Evolutionary conservation across 306 rosid species (phyloP), one percentile per base, ranked within the genome.

Genomic region (apple (Malus domestica)): DNA sequence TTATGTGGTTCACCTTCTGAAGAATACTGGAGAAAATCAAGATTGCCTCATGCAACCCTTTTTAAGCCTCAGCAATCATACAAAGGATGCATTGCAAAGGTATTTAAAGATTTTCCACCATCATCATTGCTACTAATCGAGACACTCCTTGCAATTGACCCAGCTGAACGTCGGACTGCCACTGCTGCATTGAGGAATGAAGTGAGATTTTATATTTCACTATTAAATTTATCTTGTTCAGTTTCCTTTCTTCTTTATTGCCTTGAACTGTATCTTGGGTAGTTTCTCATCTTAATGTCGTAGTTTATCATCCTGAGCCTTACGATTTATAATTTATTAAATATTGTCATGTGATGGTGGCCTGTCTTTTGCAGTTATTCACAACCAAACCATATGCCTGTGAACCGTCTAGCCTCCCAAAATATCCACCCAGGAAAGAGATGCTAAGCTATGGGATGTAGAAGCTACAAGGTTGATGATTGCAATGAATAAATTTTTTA

Each of bases 341-440:
- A 40, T 40, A 40, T 59, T 59, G 10, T 73, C 33, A 40, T 35
- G 23, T 72, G 49, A 52, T 33, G 66, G 52, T 81, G 59, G 69
- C 49, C 82, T 80, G 62, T 76, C 73, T 76, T 86, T 82, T 85
- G 88, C 87, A 92, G 99, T 95, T 92, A 76, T 95, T 95, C 85
- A 92, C 90, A 15, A 90, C 96, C 64, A 87, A 88, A 80, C 98
- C 98, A 14, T 89, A 95, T 82, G 97, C 99, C 35, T 95, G 99
- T 87, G 99, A 95, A 14, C 99, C 99, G 45, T 88, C 99, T 33
- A 95, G 97, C 87, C 97, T 95, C 76, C 99, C 99, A 29, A 95
- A 92, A 82, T 95, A 95, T 88, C 99, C 99, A 78, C 99, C 99
- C 80, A 89, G 97, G 84, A 95, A 95, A 87, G 99, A 95, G 91